These are phyloP conservation scores for Besnoitia besnoiti DNA, from an alignment of 169 alveolate species.

Conservation along the genomic window DNA sequence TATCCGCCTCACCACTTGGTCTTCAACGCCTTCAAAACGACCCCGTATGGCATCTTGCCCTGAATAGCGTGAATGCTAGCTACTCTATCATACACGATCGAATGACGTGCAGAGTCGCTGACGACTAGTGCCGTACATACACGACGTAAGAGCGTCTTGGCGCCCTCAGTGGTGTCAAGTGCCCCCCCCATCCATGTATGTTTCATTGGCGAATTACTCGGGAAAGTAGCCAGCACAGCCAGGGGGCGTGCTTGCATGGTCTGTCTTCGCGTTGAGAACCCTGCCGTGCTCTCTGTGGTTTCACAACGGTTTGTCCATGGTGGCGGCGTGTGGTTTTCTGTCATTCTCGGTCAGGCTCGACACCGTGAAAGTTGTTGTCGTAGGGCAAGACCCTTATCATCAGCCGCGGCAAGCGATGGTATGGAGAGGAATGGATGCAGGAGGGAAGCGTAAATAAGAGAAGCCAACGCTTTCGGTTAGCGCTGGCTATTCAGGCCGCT, in stretches of 20 bases:
- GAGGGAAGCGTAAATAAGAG: no score
- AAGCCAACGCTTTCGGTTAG: no score
- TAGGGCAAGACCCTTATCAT: slow-evolving; percentile 99
- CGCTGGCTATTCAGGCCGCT: no score
- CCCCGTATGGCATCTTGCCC: slow-evolving; percentile 75
- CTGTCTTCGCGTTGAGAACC: no score
- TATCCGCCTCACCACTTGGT: slow-evolving; percentile 87
- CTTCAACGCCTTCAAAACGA: slow-evolving; percentile 84
- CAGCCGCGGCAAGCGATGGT: slow-evolving; percentile 96
- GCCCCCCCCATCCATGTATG: slow-evolving; percentile 36
- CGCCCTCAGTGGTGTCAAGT: neutral
- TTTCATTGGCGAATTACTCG: neutral
- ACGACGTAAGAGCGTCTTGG: no score
- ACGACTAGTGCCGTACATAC: no score
- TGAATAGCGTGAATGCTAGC: neutral
- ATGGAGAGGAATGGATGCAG: neutral
- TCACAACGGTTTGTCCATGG: no score
- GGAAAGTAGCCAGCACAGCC: no score
- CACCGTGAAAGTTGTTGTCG: slow-evolving; percentile 94
- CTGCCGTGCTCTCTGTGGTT: no score
- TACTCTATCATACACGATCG: no score
- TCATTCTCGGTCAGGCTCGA: slow-evolving; percentile 71
- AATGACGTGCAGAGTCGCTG: no score
- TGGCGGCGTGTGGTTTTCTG: neutral
- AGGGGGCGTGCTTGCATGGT: no score